phyloP scores from a whole-genome alignment of 2,329 filamentous ascomycete species.

The Diaporthe citri region DNA sequence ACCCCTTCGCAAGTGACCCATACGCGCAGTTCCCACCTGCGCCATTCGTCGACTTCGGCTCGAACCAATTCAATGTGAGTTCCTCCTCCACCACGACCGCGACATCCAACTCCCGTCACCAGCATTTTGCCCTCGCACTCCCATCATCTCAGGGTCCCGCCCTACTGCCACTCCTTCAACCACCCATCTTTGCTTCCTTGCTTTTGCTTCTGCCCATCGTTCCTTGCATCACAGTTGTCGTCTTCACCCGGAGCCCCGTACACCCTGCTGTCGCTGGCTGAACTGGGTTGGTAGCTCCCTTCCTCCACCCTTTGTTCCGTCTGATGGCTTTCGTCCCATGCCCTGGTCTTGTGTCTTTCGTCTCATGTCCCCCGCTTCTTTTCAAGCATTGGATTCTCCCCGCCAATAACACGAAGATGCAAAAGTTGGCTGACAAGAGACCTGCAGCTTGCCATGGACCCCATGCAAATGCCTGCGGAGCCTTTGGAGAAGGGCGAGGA shows the following conservation, averaged over 20 bases:
- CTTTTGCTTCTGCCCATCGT: conserved; percentile 17
- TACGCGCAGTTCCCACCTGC: not conserved
- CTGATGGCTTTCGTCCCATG: not conserved
- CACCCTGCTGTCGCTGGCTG: not conserved
- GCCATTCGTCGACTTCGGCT: not conserved
- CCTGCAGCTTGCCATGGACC: conserved; percentile 32
- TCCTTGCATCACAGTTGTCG: conserved; percentile 3
- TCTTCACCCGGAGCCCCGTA: not conserved
- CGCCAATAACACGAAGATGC: not conserved
- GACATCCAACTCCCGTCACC: not conserved
- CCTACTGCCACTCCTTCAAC: conserved; percentile 47
- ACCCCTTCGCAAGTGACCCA: not conserved
- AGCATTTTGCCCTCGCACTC: not conserved
- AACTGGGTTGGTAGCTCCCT: not conserved
- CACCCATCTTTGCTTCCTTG: conserved; percentile 39
- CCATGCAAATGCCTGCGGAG: not conserved
- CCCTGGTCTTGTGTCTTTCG: no score
- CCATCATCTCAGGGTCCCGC: conserved; percentile 44
- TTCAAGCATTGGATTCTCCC: not conserved
- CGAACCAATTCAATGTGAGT: not conserved
- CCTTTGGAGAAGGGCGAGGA: conserved; percentile 15
- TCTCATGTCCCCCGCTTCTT: not conserved
- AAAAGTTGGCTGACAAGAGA: not conserved
- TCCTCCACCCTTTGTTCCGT: not conserved
- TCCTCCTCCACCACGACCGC: conserved; percentile 4